A percentile compares a stretch with the other conserved stretches of the same genome.
These are phyloP conservation scores for Trichoderma orchidacearum DNA, from an alignment of 495 filamentous ascomycete species.

Conservation along the genomic window DNA sequence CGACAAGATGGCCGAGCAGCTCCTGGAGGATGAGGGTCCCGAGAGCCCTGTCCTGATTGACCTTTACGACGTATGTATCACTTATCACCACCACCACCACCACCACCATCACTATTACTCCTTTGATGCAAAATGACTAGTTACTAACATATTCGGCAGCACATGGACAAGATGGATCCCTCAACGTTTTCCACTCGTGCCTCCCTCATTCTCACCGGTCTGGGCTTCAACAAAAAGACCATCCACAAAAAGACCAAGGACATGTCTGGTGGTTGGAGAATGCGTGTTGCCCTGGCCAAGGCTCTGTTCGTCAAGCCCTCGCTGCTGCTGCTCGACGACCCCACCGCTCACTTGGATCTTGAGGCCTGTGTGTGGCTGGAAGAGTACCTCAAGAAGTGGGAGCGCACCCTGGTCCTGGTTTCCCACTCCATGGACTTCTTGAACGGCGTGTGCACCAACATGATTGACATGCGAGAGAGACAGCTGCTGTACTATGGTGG, in stretches of 20 bases:
- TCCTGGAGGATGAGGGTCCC: slow-evolving; percentile 81
- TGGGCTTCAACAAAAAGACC: slow-evolving; percentile 94
- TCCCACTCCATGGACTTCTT: slow-evolving; percentile 98
- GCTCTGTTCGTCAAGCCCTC: slow-evolving; percentile 97
- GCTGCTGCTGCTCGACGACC: slow-evolving; percentile 91
- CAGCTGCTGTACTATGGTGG: slow-evolving; percentile 96
- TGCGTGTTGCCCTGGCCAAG: slow-evolving; percentile 96
- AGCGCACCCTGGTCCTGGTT: slow-evolving; percentile 90
- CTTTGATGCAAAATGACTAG: neutral
- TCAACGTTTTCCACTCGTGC: slow-evolving; percentile 98
- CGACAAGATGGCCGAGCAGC: slow-evolving; percentile 78
- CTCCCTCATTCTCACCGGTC: slow-evolving; percentile 93
- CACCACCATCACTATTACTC: neutral
- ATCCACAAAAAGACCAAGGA: slow-evolving; percentile 99
- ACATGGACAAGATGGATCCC: slow-evolving; percentile 98
- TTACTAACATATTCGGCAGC: slow-evolving; percentile 32
- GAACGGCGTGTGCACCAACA: slow-evolving; percentile 96
- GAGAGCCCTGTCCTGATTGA: slow-evolving; percentile 87
- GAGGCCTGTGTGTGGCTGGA: slow-evolving; percentile 99
- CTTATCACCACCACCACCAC: too few species aligned
- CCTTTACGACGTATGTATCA: slow-evolving; percentile 77
- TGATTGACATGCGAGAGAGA: slow-evolving; percentile 94
- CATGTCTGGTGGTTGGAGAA: slow-evolving; percentile 99
- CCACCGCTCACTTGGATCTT: slow-evolving; percentile 97
- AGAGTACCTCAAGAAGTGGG: slow-evolving; percentile 99